phyloP scores from a whole-genome alignment of 2,329 filamentous ascomycete genomes.

The Emmonsia crescens region DNA sequence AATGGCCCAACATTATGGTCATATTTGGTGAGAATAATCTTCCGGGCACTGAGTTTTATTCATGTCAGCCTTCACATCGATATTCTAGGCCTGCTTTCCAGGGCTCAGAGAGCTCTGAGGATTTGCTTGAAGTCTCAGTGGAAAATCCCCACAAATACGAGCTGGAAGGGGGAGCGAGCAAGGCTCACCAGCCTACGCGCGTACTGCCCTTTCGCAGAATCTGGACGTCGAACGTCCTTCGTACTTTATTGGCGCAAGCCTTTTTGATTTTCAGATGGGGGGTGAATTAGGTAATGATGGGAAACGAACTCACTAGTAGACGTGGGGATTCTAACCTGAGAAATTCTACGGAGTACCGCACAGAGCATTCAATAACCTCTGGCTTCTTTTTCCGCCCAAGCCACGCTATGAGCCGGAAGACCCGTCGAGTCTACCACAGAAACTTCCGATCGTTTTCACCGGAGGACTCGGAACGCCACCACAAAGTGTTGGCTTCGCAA shows the following conservation, averaged over 20 bases:
- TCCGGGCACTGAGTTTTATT: conserved; percentile 18
- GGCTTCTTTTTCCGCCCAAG: conserved; percentile 67
- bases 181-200: conserved; percentile 28
- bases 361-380: conserved; percentile 66
- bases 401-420: conserved; percentile 43
- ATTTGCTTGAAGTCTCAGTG: conserved; percentile 26
- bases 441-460: conserved; percentile 48
- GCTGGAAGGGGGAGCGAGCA: conserved; percentile 25
- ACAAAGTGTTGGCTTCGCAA: conserved; percentile 59
- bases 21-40: conserved; percentile 20
- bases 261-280: conserved; percentile 63
- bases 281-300: conserved; percentile 15
- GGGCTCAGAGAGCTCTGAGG: conserved; percentile 25
- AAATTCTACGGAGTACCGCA: neutral
- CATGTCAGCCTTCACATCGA: conserved; percentile 23
- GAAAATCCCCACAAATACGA: conserved; percentile 24
- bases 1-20: conserved; percentile 37
- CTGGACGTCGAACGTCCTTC: conserved; percentile 46
- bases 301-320: neutral
- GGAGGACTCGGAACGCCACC: conserved; percentile 65
- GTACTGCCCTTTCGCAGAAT: conserved; percentile 40
- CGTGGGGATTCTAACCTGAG: neutral
- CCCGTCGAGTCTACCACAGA: conserved; percentile 32
- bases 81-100: conserved; percentile 26
- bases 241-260: conserved; percentile 51